Base-by-base conservation (phyloP, 495 filamentous ascomycete species). In the Friedmanniomyces simplex region DNA sequence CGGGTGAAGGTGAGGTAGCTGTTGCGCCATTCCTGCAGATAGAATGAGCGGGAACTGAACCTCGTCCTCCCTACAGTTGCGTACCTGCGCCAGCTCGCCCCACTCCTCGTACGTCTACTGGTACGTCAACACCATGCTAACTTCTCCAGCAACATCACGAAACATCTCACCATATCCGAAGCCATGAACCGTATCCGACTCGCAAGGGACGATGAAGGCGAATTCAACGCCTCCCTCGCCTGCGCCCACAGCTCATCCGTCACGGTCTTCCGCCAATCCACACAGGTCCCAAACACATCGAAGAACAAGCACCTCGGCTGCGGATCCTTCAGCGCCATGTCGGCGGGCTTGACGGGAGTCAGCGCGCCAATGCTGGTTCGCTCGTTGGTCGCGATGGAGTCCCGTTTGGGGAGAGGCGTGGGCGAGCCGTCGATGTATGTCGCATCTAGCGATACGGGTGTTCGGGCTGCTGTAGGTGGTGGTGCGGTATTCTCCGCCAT, bases 281-380 rank as follows among this genome's bases (percentile, higher is more conserved):
- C 86, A 52, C 83, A 77, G 4, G 87, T 91, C 59, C 88, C 88
- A 71, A 91, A 91, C 63, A 86, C 74, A 60, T 83, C 80, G 67
- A 83, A 83, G 60, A 83, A 72, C n/a, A 83, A 67, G 16, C 71
- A 75, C 54, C 69, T 63, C 11, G 76, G 76, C 8, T 66, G 67
- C 25, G 68, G 50, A 37, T 52, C 55, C 30, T 63, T 57, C 25
- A 53, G 20, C 22, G 56, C 37, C 47, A 52, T 58, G 16, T 32
- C 28, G 28, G 28, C 3, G 28, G 4, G 3, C 10, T 32, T 3
- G 10, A 32, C 28, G 28, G 28, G 28, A 4, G 28, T 32, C 4
- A 32, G 28, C 10, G 28, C 28, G 28, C 28, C 28, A 32, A 32
- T 32, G 3, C 28, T 3, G 28, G 28, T 32, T 10, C 28, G 28